These are phyloP conservation scores for Trichoderma gracile DNA, from an alignment of 2,329 filamentous ascomycete genomes.

Conservation along the genomic window DNA sequence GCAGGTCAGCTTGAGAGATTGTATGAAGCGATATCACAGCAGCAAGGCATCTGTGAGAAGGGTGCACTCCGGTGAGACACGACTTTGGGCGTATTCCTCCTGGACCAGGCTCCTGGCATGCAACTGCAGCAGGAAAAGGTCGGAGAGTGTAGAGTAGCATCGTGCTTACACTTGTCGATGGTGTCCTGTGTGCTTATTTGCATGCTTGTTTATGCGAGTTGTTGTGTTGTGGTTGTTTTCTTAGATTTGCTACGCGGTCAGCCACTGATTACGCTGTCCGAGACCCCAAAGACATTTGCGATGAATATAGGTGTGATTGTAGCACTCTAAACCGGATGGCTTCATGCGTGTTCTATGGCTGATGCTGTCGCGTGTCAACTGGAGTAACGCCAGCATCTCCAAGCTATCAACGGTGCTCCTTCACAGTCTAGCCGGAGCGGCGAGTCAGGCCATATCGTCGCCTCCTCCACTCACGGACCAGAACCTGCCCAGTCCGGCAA, in stretches of 20 bases:
- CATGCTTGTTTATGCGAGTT: not conserved
- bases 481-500: not conserved
- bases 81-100: not conserved
- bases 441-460: constrained; percentile 7
- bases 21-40: too few relatives aligned
- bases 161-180: not conserved
- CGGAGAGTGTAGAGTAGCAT: too few relatives aligned
- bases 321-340: too few relatives aligned
- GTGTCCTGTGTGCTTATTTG: not conserved
- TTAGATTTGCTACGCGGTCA: not conserved
- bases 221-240: not conserved
- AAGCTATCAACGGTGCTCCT: not conserved
- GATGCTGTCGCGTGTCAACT: not conserved
- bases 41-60: not conserved
- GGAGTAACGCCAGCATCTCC: too few relatives aligned
- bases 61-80: not conserved
- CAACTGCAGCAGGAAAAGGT: not conserved
- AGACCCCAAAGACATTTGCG: too few relatives aligned
- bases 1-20: not conserved
- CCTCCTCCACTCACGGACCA: constrained; percentile 3
- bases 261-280: not conserved
- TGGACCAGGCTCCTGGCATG: not conserved
- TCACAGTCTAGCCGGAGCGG: not conserved
- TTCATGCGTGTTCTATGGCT: too few relatives aligned
- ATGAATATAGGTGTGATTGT: too few relatives aligned